Evolutionary conservation across 176 grass and related monocot species (phyloP).

Genomic region (Puccinellia tenuiflora): DNA sequence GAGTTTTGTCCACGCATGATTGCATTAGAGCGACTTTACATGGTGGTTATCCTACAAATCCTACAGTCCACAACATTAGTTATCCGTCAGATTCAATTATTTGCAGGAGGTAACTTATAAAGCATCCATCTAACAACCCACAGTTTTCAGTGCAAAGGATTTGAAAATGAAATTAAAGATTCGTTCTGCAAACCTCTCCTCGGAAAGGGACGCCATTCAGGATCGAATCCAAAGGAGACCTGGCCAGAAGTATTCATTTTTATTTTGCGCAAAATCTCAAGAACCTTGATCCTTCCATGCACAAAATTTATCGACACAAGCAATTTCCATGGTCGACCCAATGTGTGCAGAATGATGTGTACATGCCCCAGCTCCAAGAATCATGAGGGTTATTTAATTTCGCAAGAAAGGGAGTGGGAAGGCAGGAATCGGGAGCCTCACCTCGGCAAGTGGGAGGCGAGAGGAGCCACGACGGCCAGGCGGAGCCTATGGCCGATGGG

Average conservation of each 20-base stretch:
- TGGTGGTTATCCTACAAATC: slow-evolving; percentile 48
- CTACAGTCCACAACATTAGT: background rate
- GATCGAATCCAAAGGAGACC: slow-evolving; percentile 79
- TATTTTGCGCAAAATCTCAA: slow-evolving; percentile 49
- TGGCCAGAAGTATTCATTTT: slow-evolving; percentile 30
- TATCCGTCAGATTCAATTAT: background rate
- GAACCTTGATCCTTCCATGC: background rate
- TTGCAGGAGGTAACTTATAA: background rate
- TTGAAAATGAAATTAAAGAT: background rate
- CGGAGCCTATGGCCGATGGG: too few species aligned
- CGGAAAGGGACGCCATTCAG: slow-evolving; percentile 70
- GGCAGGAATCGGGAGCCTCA: background rate
- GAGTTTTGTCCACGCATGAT: slow-evolving; percentile 61
- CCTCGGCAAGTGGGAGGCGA: slow-evolving; percentile 36
- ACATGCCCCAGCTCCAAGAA: slow-evolving; percentile 17
- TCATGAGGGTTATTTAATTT: slow-evolving; percentile 3
- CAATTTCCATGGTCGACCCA: background rate
- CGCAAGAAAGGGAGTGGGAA: slow-evolving; percentile 13
- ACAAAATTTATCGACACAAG: background rate
- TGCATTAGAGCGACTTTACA: slow-evolving; percentile 95
- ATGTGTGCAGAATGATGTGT: background rate
- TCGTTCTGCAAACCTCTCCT: slow-evolving; percentile 57
- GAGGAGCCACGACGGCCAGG: slow-evolving; percentile 7
- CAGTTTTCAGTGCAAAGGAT: too few species aligned
- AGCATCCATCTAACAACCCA: background rate